Evolutionary conservation across 495 filamentous ascomycete species (phyloP).

Genomic region (Lophium mytilinum): DNA sequence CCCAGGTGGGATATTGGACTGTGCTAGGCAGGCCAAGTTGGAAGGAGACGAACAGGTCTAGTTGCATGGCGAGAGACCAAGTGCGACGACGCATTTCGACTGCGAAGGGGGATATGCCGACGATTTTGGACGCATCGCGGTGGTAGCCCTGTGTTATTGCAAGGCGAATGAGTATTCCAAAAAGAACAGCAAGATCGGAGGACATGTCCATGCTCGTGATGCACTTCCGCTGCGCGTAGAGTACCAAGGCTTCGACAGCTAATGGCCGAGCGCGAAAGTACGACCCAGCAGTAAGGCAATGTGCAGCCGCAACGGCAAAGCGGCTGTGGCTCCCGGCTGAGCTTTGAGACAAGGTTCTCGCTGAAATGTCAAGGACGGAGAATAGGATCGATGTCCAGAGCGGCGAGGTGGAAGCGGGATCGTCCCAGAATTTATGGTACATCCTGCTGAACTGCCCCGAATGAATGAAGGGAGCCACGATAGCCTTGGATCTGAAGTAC

Average conservation of each 20-base stretch:
- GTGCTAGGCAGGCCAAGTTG: conserved; percentile 42
- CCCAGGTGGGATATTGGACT: conserved; percentile 39
- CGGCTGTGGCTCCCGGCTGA: background rate
- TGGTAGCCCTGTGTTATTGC: background rate
- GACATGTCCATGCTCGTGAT: conserved; percentile 35
- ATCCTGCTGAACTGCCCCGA: conserved; percentile 5
- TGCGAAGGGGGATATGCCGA: conserved; percentile 33
- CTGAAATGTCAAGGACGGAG: background rate
- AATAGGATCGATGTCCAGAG: background rate
- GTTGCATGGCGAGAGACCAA: conserved; percentile 36
- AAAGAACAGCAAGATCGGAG: conserved; percentile 33
- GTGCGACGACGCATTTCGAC: conserved; percentile 42
- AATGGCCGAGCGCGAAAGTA: background rate
- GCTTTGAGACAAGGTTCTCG: conserved; percentile 16
- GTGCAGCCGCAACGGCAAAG: background rate
- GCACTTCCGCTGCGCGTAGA: conserved; percentile 37
- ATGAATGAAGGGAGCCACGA: conserved; percentile 13
- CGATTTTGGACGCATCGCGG: background rate
- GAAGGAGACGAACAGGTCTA: conserved; percentile 40
- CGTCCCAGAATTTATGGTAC: conserved; percentile 34
- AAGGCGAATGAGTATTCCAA: conserved; percentile 31
- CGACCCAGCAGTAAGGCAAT: background rate
- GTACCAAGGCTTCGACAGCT: conserved; percentile 33
- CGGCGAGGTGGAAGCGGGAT: background rate
- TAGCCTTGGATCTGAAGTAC: conserved; percentile 5